These are phyloP conservation scores for Macrophomina tecta DNA, from an alignment of 2,329 filamentous ascomycete genomes.

Conservation along the genomic window DNA sequence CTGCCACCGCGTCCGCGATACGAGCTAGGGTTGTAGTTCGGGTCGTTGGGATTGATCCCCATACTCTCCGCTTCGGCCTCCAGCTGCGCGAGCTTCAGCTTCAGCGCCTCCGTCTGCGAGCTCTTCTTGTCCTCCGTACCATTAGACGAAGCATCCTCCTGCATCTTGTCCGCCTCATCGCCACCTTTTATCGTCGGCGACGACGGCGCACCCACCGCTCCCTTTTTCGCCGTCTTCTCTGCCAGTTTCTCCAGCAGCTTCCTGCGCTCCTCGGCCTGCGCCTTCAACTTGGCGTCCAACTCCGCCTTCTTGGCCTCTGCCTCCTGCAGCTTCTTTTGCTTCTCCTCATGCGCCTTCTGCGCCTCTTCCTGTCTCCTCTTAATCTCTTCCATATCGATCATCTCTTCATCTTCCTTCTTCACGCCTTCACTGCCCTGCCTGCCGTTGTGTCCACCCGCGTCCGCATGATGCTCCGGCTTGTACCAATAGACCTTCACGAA, in stretches of 20 bases:
- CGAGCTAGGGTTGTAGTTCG: slow-evolving; percentile 31
- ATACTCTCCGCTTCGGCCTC: slow-evolving; percentile 74
- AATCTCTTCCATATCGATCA: slow-evolving; percentile 74
- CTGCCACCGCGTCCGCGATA: slow-evolving; percentile 38
- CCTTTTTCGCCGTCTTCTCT: slow-evolving; percentile 21
- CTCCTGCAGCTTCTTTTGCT: slow-evolving; percentile 66
- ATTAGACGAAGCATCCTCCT: slow-evolving; percentile 27
- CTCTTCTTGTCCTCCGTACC: slow-evolving; percentile 37
- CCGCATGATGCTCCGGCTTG: slow-evolving; percentile 51
- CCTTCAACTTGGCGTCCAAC: slow-evolving; percentile 67
- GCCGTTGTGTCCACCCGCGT: slow-evolving; percentile 28
- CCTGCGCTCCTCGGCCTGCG: slow-evolving; percentile 69
- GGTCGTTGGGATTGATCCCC: slow-evolving; percentile 67
- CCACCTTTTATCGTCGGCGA: slow-evolving; percentile 25
- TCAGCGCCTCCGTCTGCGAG: slow-evolving; percentile 68
- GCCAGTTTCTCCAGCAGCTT: slow-evolving; percentile 65
- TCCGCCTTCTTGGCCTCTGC: slow-evolving; percentile 67
- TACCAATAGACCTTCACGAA: slow-evolving; percentile 87
- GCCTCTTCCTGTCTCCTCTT: slow-evolving; percentile 72
- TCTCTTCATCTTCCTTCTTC: slow-evolving; percentile 51
- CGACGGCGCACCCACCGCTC: background rate
- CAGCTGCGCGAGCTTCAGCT: slow-evolving; percentile 73
- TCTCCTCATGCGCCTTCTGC: slow-evolving; percentile 72
- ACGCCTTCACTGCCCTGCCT: slow-evolving; percentile 16
- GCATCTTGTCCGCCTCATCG: slow-evolving; percentile 33